A percentile compares a stretch with the other conserved stretches of the same genome.
Evolutionary conservation across 2,329 filamentous ascomycete species (phyloP).

Genomic region (Aspergillus fumigatiaffinis): DNA sequence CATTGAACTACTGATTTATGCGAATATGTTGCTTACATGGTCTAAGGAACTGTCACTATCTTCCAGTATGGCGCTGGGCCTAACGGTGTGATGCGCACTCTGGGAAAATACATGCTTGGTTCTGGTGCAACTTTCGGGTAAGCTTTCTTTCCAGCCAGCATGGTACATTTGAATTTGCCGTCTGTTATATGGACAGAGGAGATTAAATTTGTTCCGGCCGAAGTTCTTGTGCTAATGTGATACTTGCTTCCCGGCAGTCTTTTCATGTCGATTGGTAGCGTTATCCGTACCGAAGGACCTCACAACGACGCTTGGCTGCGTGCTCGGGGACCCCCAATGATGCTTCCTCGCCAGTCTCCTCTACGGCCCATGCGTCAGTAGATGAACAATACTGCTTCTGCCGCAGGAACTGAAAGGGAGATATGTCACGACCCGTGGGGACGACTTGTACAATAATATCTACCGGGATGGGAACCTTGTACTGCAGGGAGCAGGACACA

Average conservation of each 20-base stretch:
- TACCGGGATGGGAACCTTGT: conserved; percentile 5
- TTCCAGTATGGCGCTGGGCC: conserved; percentile 91
- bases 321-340: conserved; percentile 69
- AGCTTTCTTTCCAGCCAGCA: conserved; percentile 21
- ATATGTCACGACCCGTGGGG: conserved; percentile 6
- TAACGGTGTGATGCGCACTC: conserved; percentile 87
- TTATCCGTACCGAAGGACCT: conserved; percentile 87
- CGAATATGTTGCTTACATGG: conserved; percentile 3
- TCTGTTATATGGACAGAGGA: background rate
- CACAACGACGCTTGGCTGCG: conserved; percentile 72
- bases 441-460: conserved; percentile 31
- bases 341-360: conserved; percentile 51
- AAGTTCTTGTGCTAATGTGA: background rate
- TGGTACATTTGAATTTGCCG: background rate
- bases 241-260: conserved; percentile 51
- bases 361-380: conserved; percentile 31
- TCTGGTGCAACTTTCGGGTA: conserved; percentile 97
- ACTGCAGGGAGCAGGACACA: conserved; percentile 1
- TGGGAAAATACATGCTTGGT: conserved; percentile 95
- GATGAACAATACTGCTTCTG: conserved; percentile 4
- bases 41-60: conserved; percentile 80
- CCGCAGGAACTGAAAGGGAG: background rate
- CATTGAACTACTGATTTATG: background rate
- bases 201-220: background rate
- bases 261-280: conserved; percentile 98